phyloP scores from a whole-genome alignment of 2,329 filamentous ascomycete species.

The Decorospora gaudefroyi region DNA sequence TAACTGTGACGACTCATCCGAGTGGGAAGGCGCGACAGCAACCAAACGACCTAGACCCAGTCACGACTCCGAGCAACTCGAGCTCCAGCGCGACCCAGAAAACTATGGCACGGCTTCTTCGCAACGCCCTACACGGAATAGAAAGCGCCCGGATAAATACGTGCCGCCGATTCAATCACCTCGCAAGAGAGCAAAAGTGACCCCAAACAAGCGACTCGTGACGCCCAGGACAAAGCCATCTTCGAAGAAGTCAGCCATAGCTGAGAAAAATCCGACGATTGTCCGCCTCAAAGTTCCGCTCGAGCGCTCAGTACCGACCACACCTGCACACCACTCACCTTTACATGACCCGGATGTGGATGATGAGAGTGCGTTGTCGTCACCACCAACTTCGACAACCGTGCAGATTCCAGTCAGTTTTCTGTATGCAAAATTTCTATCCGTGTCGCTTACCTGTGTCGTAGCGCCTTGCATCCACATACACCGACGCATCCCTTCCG shows the following conservation, averaged over 20 bases:
- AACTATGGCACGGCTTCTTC: slow-evolving; percentile 15
- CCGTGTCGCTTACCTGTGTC: too few species aligned
- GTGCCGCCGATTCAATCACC: background rate
- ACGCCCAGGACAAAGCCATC: background rate
- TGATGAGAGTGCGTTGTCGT: background rate
- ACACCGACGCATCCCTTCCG: background rate
- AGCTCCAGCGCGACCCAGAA: background rate
- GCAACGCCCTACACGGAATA: slow-evolving; percentile 3
- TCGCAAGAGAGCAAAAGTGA: background rate
- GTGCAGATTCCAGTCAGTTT: too few species aligned
- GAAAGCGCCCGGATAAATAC: background rate
- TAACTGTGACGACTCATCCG: background rate
- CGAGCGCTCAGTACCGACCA: background rate
- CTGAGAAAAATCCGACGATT: background rate
- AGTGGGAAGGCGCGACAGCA: background rate
- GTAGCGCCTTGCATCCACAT: background rate
- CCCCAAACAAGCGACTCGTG: background rate
- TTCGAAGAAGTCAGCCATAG: background rate
- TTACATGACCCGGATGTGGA: background rate
- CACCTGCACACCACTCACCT: too few species aligned
- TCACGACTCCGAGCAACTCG: background rate
- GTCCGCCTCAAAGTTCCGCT: background rate
- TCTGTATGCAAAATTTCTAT: too few species aligned
- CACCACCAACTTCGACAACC: background rate
- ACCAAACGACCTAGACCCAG: background rate